Evolutionary conservation across 2,329 filamentous ascomycete species (phyloP), one percentile per base, ranked within the genome.

Genomic region (Aspergillus caelatus): DNA sequence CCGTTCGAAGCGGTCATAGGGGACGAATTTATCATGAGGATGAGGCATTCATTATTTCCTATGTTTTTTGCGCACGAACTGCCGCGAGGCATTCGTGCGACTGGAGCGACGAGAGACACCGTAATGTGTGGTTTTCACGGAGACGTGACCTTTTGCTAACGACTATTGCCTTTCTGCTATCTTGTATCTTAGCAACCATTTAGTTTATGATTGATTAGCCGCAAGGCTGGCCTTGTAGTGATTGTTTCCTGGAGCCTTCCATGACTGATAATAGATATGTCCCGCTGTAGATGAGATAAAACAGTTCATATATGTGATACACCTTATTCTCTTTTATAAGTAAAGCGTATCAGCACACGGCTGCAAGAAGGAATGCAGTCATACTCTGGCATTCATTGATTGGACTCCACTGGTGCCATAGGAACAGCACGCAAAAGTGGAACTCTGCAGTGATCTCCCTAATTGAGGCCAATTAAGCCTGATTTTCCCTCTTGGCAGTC

Each of bases 111-210:
- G 63, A 64, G 34, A 28, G 65, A 70, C 52, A 63, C 61, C 60
- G 62, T 68, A 69, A 67, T 65, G 67, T 69, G 65, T 64, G 63
- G 64, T 63, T 43, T 60, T 60, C 65, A 65, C 64, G 66, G 68
- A 65, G 57, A 67, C 56, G 58, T 62, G 64, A 65, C 67, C 69
- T 55, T 70, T 65, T 68, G 60, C 54, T 77, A 72, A 74, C 74
- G 74, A 77, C 73, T 73, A 70, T 78, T 77, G 74, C 70, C 72
- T 71, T 75, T 69, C 67, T 71, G 67, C 71, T 76, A 73, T 75
- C 73, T 68, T 78, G 75, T 78, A 78, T 77, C 75, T 77, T 78
- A 78, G 73, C 75, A 72, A 74, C 70, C 69, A 75, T 77, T 77
- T 77, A 77, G 72, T 71, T 77, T 73, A 77, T 70, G 75, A 78